Conservation (phyloP, 805 yeast genomes). For the Yamadazyma olivae region DNA sequence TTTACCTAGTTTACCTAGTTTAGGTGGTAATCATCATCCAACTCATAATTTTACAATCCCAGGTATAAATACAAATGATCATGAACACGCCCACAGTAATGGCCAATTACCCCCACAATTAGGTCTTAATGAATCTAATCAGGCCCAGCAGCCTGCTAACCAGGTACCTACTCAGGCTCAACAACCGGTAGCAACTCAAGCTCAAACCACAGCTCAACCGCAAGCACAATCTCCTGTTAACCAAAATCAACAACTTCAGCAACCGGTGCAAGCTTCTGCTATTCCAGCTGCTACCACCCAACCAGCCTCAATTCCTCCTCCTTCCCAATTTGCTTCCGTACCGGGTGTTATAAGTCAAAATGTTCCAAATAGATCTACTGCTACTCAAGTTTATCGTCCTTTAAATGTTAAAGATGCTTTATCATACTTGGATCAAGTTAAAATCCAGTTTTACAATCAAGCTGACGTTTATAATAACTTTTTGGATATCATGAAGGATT, state of each 20-base stretch:
- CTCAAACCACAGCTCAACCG: background rate
- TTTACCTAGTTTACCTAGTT: conserved; percentile 50
- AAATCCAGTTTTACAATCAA: conserved; percentile 84
- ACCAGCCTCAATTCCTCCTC: conserved; percentile 1
- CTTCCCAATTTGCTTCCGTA: conserved; percentile 5
- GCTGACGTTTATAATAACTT: conserved; percentile 96
- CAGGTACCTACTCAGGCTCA: conserved; percentile 3
- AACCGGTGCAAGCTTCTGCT: background rate
- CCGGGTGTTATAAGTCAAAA: conserved; percentile 23
- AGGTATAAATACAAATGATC: conserved; percentile 33
- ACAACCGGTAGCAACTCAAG: conserved; percentile 1
- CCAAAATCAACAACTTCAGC: conserved; percentile 5
- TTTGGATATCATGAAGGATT: conserved; percentile 97
- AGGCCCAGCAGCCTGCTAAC: conserved; percentile 1
- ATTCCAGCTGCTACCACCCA: conserved; percentile 11
- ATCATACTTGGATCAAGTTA: conserved; percentile 92
- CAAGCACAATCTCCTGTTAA: conserved; percentile 7
- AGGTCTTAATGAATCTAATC: background rate
- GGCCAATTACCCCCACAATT: conserved; percentile 3
- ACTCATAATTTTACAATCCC: conserved; percentile 50
- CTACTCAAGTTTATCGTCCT: conserved; percentile 60
- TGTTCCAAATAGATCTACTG: conserved; percentile 40
- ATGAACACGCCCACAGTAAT: conserved; percentile 3
- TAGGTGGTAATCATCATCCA: conserved; percentile 39
- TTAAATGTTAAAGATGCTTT: conserved; percentile 95